These are phyloP conservation scores for Gyrodon lividus DNA, from an alignment of 768 basidiomycete species.

Conservation along the genomic window DNA sequence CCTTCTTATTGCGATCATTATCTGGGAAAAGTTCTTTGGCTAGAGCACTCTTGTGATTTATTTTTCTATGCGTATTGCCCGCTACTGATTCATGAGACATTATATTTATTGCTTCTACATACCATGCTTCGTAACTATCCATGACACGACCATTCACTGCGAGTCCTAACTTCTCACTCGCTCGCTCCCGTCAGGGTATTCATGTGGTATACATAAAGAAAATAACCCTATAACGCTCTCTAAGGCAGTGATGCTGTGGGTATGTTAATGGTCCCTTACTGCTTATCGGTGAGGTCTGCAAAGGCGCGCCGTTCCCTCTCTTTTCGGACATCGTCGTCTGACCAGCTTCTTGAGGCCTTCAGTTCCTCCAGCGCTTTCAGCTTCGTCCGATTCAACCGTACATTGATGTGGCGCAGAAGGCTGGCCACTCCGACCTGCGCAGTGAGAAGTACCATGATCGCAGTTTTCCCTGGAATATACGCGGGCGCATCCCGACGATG, in stretches of 20 bases:
- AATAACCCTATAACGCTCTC: slow-evolving; percentile 23
- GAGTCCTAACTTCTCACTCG: not conserved
- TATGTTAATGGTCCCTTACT: slow-evolving; percentile 14
- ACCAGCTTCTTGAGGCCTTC: slow-evolving; percentile 21
- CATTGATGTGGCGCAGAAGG: slow-evolving; percentile 20
- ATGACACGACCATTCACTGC: not conserved
- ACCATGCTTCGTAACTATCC: slow-evolving; percentile 5
- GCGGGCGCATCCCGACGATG: slow-evolving; percentile 24
- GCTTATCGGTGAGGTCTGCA: slow-evolving; percentile 28
- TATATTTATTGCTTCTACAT: slow-evolving; percentile 29
- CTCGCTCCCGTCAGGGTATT: not conserved
- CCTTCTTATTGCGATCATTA: slow-evolving; percentile 75
- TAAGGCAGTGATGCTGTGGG: not conserved
- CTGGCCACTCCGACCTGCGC: slow-evolving; percentile 23
- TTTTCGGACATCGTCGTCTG: slow-evolving; percentile 18
- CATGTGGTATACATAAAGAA: slow-evolving; percentile 37
- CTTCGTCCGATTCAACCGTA: slow-evolving; percentile 22
- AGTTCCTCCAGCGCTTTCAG: slow-evolving; percentile 12
- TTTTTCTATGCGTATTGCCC: slow-evolving; percentile 18
- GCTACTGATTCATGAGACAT: slow-evolving; percentile 13
- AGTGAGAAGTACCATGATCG: slow-evolving; percentile 30
- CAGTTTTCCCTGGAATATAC: slow-evolving; percentile 35
- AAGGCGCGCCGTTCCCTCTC: slow-evolving; percentile 29
- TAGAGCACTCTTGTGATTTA: slow-evolving; percentile 20
- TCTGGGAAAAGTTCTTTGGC: slow-evolving; percentile 73